These are phyloP conservation scores for Lachnellula occidentalis DNA, from an alignment of 2,329 filamentous ascomycete species.

Conservation along the genomic window DNA sequence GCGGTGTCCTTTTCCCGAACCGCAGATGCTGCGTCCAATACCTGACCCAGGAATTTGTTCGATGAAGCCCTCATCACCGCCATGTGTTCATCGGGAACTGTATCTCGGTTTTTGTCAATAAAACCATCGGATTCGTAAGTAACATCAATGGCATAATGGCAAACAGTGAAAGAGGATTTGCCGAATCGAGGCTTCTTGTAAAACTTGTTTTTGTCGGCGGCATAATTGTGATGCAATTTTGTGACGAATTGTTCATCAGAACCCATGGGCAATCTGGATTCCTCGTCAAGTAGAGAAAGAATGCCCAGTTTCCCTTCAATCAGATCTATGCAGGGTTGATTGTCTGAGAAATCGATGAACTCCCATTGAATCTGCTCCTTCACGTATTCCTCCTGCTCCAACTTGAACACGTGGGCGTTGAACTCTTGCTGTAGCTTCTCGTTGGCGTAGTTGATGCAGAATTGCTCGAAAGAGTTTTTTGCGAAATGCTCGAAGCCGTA, in stretches of 20 bases:
- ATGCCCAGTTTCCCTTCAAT: constrained; percentile 97
- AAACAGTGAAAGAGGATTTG: constrained; percentile 95
- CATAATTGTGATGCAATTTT: constrained; percentile 93
- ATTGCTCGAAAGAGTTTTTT: constrained; percentile 99
- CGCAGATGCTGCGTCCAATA: constrained; percentile 77
- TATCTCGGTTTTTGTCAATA: constrained; percentile 99
- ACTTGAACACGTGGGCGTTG: constrained; percentile 98
- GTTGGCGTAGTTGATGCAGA: constrained; percentile 99
- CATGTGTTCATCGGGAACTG: constrained; percentile 97
- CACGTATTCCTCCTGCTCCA: constrained; percentile 97
- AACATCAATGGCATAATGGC: constrained; percentile 96
- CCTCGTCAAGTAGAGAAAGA: constrained; percentile 86
- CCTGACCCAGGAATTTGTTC: constrained; percentile 78
- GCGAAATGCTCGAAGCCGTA: constrained; percentile 99
- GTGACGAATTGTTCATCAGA: constrained; percentile 95
- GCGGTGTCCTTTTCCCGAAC: constrained; percentile 85
- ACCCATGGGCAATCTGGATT: constrained; percentile 93
- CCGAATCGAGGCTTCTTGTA: constrained; percentile 99
- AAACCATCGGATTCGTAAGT: constrained; percentile 99
- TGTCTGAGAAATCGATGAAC: constrained; percentile 99
- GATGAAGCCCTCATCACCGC: constrained; percentile 79
- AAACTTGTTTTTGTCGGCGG: constrained; percentile 84
- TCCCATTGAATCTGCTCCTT: constrained; percentile 98
- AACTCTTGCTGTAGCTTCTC: constrained; percentile 99
- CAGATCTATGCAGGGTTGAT: constrained; percentile 96